Percentiles rank a stretch among this genome's conserved stretches.
Conservation (phyloP, 176 grass and related monocot genomes). For the Lolium rigidum region DNA sequence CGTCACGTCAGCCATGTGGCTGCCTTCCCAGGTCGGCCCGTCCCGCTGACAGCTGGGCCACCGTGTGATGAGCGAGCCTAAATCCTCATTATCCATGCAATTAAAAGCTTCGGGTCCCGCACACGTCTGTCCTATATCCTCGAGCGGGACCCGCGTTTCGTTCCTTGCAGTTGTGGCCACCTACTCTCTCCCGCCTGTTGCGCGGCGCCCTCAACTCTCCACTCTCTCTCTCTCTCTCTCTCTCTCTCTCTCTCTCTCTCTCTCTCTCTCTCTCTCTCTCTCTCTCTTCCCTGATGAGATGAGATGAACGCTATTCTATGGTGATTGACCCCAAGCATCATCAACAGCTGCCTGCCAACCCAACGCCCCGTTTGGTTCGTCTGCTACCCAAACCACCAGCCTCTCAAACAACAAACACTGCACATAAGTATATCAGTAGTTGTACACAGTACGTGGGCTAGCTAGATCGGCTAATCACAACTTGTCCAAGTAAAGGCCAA, state of each 20-base stretch:
- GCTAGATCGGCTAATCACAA: no score
- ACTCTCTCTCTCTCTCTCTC: no score
- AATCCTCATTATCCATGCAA: no score
- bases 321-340: slow-evolving; percentile 8
- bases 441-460: no score
- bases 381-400: neutral
- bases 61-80: neutral
- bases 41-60: neutral
- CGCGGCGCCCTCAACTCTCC: no score
- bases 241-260: no score
- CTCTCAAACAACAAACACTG: neutral
- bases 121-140: slow-evolving; percentile 1
- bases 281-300: no score
- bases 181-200: no score
- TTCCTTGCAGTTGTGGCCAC: neutral
- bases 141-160: neutral
- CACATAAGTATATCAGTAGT: no score
- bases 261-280: no score
- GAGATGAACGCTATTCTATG: neutral
- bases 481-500: no score
- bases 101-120: neutral
- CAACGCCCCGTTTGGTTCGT: no score
- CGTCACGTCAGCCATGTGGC: slow-evolving; percentile 21
- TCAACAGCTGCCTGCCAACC: slow-evolving; percentile 16
- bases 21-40: neutral